Conservation (phyloP, 805 yeast species). For the Candida dajiaensis region DNA sequence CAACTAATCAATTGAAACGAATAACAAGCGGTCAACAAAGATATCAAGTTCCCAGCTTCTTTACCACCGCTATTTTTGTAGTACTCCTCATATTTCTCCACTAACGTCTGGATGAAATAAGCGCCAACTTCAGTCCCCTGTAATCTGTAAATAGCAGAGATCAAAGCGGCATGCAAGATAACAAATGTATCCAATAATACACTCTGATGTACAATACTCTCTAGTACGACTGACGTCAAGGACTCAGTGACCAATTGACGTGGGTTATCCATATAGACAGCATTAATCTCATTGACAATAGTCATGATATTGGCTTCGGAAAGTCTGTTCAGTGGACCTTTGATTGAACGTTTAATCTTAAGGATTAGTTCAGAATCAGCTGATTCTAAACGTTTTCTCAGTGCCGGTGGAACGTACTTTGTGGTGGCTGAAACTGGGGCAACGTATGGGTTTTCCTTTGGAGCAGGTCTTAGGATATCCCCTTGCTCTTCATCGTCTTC, state of each 20-base stretch:
- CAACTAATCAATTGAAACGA: conserved; percentile 73
- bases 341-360: conserved; percentile 56
- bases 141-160: conserved; percentile 65
- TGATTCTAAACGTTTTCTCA: conserved; percentile 45
- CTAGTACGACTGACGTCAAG: conserved; percentile 56
- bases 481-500: conserved; percentile 26
- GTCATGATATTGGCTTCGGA: conserved; percentile 78
- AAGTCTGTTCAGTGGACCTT: conserved; percentile 81
- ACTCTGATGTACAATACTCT: conserved; percentile 57
- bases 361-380: conserved; percentile 39
- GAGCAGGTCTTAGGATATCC: conserved; percentile 27
- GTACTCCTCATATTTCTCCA: conserved; percentile 57
- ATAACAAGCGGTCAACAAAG: conserved; percentile 71
- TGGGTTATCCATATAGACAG: conserved; percentile 58
- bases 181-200: conserved; percentile 74
- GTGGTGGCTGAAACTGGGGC: conserved; percentile 43
- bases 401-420: conserved; percentile 83
- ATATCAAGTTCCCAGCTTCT: conserved; percentile 60
- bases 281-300: conserved; percentile 64
- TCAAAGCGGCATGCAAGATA: conserved; percentile 70
- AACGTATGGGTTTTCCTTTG: conserved; percentile 68
- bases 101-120: conserved; percentile 65
- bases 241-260: conserved; percentile 75
- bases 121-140: conserved; percentile 94
- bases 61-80: conserved; percentile 37